These are phyloP conservation scores for Elaeagnus macrophylla DNA, from an alignment of 306 rosid species.

Conservation along the genomic window DNA sequence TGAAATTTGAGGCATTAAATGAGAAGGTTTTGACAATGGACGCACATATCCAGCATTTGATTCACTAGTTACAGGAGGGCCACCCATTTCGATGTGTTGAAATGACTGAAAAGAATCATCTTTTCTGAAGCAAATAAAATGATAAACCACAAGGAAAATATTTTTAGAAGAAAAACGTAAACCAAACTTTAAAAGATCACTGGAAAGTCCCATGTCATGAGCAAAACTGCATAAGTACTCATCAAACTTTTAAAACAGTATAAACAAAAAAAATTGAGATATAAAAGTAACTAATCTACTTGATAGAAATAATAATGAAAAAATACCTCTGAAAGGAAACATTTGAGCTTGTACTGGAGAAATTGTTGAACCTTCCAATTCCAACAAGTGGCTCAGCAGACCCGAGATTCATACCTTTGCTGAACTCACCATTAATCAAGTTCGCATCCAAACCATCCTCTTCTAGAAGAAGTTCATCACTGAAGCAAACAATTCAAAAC, in stretches of 20 bases:
- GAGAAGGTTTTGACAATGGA: conserved; percentile 57
- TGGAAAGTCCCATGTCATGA: too few relatives aligned
- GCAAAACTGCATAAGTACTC: too few relatives aligned
- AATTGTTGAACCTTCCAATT: conserved; percentile 44
- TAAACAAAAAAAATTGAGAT: neutral
- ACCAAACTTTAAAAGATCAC: too few relatives aligned
- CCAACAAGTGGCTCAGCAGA: conserved; percentile 60
- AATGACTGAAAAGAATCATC: conserved; percentile 59
- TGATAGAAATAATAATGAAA: conserved; percentile 3
- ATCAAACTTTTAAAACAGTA: too few relatives aligned
- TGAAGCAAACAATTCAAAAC: conserved; percentile 31
- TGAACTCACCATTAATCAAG: conserved; percentile 45
- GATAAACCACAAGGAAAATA: conserved; percentile 2
- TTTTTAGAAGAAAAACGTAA: neutral
- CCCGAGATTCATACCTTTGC: conserved; percentile 60
- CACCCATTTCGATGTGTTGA: conserved; percentile 60
- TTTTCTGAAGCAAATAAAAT: conserved; percentile 21
- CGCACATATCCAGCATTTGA: conserved; percentile 42
- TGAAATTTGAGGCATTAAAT: conserved; percentile 54
- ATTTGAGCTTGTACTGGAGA: conserved; percentile 39
- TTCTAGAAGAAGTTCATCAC: conserved; percentile 96
- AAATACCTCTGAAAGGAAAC: conserved; percentile 53
- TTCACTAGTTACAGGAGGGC: conserved; percentile 50
- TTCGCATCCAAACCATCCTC: conserved; percentile 66
- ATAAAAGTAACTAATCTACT: neutral